phyloP scores from a whole-genome alignment of 441 rosid genomes.

The Kokia cookei region DNA sequence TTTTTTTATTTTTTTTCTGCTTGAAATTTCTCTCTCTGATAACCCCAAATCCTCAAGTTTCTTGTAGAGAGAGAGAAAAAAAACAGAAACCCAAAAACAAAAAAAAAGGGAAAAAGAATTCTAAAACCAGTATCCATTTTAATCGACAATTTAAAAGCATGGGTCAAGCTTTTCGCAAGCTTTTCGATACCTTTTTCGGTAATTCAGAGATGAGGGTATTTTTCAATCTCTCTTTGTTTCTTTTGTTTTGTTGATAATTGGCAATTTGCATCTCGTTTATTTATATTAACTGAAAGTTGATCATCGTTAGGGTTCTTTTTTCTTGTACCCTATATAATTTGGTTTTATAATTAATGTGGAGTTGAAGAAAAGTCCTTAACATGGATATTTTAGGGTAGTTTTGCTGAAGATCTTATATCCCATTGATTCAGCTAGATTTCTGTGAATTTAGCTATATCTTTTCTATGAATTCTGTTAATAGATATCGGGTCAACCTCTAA shows the following conservation, averaged over 20 bases:
- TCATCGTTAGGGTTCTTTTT: neutral
- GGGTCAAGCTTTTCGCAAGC: conserved; percentile 98
- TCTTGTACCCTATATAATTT: neutral
- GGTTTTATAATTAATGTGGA: neutral
- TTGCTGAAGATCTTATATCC: no score
- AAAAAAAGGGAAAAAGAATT: no score
- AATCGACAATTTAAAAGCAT: conserved; percentile 14
- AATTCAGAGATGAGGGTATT: conserved; percentile 94
- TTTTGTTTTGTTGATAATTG: neutral
- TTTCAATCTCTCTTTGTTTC: neutral
- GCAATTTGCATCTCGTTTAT: neutral
- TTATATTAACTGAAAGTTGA: neutral
- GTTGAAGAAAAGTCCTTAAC: neutral
- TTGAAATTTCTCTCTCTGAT: no score
- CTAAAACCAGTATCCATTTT: no score
- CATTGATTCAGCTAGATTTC: no score
- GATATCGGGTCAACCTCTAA: neutral
- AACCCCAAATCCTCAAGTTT: no score
- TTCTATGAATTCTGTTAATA: neutral
- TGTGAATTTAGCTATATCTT: neutral
- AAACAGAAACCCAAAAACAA: no score
- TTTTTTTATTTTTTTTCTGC: no score
- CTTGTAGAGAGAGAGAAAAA: no score
- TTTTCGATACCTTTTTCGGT: conserved; percentile 92
- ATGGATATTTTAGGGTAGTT: no score